phyloP scores from a whole-genome alignment of 2,329 filamentous ascomycete genomes.

The Fusarium subglutinans region DNA sequence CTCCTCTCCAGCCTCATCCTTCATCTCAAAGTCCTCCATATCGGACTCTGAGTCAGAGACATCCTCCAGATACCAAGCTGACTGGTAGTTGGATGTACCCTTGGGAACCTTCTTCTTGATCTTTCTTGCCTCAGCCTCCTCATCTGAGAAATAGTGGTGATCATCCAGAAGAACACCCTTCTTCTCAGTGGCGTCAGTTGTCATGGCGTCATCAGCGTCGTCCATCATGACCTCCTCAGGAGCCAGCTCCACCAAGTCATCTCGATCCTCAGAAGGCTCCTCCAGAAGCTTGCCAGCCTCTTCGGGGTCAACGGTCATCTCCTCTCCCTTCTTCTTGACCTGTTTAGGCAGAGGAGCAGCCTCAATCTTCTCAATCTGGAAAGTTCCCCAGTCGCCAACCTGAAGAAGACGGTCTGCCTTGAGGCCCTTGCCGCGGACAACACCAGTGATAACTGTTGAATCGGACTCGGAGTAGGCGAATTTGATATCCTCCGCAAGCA shows the following conservation, averaged over 20 bases:
- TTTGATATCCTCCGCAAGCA: constrained; percentile 84
- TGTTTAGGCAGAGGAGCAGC: constrained; percentile 74
- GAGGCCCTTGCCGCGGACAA: constrained; percentile 84
- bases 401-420: constrained; percentile 93
- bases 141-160: constrained; percentile 97
- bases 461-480: constrained; percentile 71
- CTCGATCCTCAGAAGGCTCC: constrained; percentile 78
- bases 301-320: constrained; percentile 78
- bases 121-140: constrained; percentile 57
- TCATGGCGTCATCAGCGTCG: constrained; percentile 60
- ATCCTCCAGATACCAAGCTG: constrained; percentile 89
- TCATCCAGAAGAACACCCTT: constrained; percentile 95
- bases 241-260: constrained; percentile 83
- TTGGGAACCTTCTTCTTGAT: constrained; percentile 81
- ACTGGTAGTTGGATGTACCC: constrained; percentile 93
- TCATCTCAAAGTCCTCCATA: constrained; percentile 71
- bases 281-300: constrained; percentile 70
- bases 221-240: constrained; percentile 86
- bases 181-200: constrained; percentile 57
- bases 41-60: constrained; percentile 89
- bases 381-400: constrained; percentile 92
- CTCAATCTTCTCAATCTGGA: constrained; percentile 89
- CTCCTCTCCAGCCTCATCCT: constrained; percentile 65
- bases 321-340: constrained; percentile 69
- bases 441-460: constrained; percentile 81